These are phyloP conservation scores for Conticribra guillardii DNA, from an alignment of 108 stramenopile genomes.

Conservation along the genomic window DNA sequence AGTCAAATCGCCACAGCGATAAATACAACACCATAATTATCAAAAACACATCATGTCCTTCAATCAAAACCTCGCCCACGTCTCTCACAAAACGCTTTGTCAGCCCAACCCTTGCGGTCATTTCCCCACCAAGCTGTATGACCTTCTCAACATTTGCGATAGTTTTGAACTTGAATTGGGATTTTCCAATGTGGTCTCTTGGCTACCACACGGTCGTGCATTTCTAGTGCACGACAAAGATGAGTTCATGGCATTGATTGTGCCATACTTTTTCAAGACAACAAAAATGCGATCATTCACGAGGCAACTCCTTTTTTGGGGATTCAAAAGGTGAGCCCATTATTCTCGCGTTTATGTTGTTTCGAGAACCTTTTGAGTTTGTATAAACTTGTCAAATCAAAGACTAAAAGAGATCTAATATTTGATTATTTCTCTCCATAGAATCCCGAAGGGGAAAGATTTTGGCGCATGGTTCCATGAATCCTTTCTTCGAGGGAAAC, in stretches of 20 bases:
- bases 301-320: constrained; percentile 18
- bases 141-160: too few species aligned
- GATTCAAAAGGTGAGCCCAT: constrained; percentile 6
- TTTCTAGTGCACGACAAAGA: constrained; percentile 54
- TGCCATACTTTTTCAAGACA: constrained; percentile 59
- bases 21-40: too few species aligned
- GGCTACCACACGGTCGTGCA: constrained; percentile 65
- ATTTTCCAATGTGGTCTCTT: constrained; percentile 14
- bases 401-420: neutral
- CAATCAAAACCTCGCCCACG: too few species aligned
- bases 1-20: too few species aligned
- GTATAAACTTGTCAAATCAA: neutral
- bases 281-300: constrained; percentile 44
- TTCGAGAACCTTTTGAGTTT: neutral
- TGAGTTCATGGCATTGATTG: constrained; percentile 53
- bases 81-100: too few species aligned
- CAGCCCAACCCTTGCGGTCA: too few species aligned
- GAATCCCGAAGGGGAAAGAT: constrained; percentile 1
- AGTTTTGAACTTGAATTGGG: neutral
- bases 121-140: constrained; percentile 12
- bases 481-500: constrained; percentile 10
- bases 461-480: constrained; percentile 23
- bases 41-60: too few species aligned
- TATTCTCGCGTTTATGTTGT: neutral
- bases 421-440: neutral